A percentile compares a stretch with the other conserved stretches of the same genome.
These are phyloP conservation scores for Rhizophagus sp. DNA, from an alignment of 192 early-diverging fungal genomes.

Conservation along the genomic window DNA sequence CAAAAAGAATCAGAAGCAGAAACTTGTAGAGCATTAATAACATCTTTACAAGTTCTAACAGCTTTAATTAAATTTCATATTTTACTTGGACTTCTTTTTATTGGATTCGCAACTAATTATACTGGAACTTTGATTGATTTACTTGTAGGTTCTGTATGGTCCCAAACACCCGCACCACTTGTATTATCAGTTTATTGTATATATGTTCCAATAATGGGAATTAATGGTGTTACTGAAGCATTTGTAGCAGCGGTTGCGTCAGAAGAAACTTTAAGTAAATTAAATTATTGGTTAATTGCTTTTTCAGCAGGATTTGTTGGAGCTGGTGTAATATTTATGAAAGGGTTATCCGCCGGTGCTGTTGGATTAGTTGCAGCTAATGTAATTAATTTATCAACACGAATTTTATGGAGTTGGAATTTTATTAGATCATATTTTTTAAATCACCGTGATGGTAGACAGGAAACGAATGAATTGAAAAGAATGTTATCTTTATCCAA, in stretches of 20 bases:
- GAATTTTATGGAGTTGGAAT: conserved; percentile 71
- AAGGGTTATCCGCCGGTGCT: conserved; percentile 61
- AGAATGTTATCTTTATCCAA: conserved; percentile 33
- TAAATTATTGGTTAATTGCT: conserved; percentile 74
- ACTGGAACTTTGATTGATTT: conserved; percentile 65
- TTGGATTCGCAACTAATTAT: conserved; percentile 86
- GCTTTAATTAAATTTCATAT: conserved; percentile 64
- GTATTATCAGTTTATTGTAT: conserved; percentile 79
- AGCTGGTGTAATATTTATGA: conserved; percentile 62
- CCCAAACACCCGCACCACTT: conserved; percentile 47
- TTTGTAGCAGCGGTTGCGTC: conserved; percentile 88
- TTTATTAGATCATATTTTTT: conserved; percentile 67
- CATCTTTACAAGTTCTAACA: conserved; percentile 39
- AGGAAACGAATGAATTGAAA: not conserved
- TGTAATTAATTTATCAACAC: conserved; percentile 76
- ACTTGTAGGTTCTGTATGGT: conserved; percentile 61
- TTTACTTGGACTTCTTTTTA: conserved; percentile 73
- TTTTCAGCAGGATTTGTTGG: conserved; percentile 72
- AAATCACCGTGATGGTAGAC: conserved; percentile 28
- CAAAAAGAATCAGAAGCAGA: conserved; percentile 20
- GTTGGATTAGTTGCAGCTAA: conserved; percentile 85
- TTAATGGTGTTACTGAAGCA: conserved; percentile 94
- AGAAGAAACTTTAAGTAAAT: conserved; percentile 53
- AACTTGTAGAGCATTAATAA: conserved; percentile 16
- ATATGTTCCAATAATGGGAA: conserved; percentile 91